A percentile compares a stretch with the other conserved stretches of the same genome.
phyloP scores from a whole-genome alignment of 2,329 filamentous ascomycete species.

The Xylaria sp. region DNA sequence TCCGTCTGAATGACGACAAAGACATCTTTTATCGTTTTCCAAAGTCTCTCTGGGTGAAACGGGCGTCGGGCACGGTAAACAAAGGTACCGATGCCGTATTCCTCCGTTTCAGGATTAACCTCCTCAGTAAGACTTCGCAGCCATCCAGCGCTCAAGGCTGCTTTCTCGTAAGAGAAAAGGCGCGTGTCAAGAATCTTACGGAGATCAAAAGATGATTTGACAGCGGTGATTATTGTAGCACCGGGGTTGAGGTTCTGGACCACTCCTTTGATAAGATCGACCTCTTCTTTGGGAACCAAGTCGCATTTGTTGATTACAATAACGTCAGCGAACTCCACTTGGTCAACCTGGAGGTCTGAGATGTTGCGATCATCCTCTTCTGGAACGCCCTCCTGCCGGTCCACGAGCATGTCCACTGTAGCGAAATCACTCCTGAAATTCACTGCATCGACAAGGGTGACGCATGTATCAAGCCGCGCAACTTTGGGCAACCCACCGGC shows the following conservation, averaged over 20 bases:
- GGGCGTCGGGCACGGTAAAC: slow-evolving; percentile 71
- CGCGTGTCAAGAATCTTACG: slow-evolving; percentile 72
- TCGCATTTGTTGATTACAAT: slow-evolving; percentile 77
- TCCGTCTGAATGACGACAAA: slow-evolving; percentile 61
- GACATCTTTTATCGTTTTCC: slow-evolving; percentile 58
- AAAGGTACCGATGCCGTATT: slow-evolving; percentile 78
- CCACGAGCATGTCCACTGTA: slow-evolving; percentile 73
- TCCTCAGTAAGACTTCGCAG: slow-evolving; percentile 75
- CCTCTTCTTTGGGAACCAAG: slow-evolving; percentile 57
- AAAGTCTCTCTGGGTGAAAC: slow-evolving; percentile 61
- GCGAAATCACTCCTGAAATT: slow-evolving; percentile 78
- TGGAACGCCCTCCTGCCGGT: slow-evolving; percentile 68
- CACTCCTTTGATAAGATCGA: slow-evolving; percentile 61
- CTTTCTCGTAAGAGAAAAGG: slow-evolving; percentile 71
- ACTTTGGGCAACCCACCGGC: slow-evolving; percentile 73
- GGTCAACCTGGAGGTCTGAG: slow-evolving; percentile 79
- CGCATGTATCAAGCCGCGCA: slow-evolving; percentile 74
- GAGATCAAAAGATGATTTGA: slow-evolving; percentile 64
- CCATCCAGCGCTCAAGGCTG: slow-evolving; percentile 74
- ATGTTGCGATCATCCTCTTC: slow-evolving; percentile 78
- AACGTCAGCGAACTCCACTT: slow-evolving; percentile 81
- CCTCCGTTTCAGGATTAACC: slow-evolving; percentile 77
- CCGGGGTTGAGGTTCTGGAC: slow-evolving; percentile 72
- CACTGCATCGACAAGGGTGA: slow-evolving; percentile 78
- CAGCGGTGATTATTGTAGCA: slow-evolving; percentile 71